Evolutionary conservation across 1,284 basidiomycete genomes (phyloP), one percentile per base, ranked within the genome.

Genomic region (Moesziomyces sp.): DNA sequence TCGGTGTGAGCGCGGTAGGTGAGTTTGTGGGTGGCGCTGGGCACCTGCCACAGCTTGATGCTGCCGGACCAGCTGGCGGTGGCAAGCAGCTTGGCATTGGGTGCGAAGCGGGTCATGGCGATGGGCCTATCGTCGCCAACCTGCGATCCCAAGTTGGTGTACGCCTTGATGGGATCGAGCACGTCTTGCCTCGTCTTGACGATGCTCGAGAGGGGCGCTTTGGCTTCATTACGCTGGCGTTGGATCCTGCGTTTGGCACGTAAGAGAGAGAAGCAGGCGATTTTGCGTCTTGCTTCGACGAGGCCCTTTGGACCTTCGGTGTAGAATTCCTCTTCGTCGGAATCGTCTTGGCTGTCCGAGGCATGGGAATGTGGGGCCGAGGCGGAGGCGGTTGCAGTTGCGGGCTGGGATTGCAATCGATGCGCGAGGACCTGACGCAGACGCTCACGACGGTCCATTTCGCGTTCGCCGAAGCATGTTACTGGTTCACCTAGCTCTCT

Each of bases 11-110:
- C 93, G 90, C 77, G 38, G 52, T 42, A 40, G 18, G 65, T 70
- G 23, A 40, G 33, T 21, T 52, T 60, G 58, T 69, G 68, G 23
- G 65, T 75, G 26, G 84, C 84, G 24, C 90, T 89, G 11, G 97
- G 97, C 14, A 99, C 89, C 77, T 93, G 92, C 97, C 97, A 99
- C 13, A 99, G 82, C 86, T 95, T 97, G 33, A 95, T 90, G 45
- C 90, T 90, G 24, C 97, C 97, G 13, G 94, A 93, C 97, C 97
- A 99, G 76, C 93, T 93, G 4, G 91, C 94, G 0, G 96, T 97
- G 1, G 94, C 92, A 28, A 99, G 87, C 47, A 93, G 88, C 80
- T 92, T 86, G 74, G 91, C 92, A 83, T 97, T 92, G 5, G 97
- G 97, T 1, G 96, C 91, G 84, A 99, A 99, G 24, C 97, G 91